These are phyloP conservation scores for Penicillium digitatum DNA, from an alignment of 2,329 filamentous ascomycete genomes.

Conservation along the genomic window DNA sequence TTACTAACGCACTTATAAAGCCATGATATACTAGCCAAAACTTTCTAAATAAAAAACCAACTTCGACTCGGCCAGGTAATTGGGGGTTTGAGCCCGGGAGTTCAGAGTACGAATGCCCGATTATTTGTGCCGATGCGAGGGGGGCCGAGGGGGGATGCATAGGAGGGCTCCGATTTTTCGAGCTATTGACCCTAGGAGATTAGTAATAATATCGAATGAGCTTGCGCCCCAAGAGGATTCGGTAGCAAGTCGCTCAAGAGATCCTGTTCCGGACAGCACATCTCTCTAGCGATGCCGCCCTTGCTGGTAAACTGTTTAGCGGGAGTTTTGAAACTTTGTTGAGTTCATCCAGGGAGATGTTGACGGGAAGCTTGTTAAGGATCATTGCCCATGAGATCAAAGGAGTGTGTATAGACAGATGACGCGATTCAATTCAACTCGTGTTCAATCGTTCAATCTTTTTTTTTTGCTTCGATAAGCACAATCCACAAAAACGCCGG, in stretches of 20 bases:
- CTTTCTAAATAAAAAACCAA: no score
- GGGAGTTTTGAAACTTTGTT: slow-evolving; percentile 20
- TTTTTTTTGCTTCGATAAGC: not conserved
- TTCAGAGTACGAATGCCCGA: not conserved
- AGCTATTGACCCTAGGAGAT: slow-evolving; percentile 18
- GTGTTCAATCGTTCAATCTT: not conserved
- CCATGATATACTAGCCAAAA: slow-evolving; percentile 12
- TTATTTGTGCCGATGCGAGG: slow-evolving; percentile 19
- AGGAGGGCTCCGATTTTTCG: slow-evolving; percentile 24
- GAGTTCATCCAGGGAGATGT: slow-evolving; percentile 15
- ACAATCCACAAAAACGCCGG: not conserved
- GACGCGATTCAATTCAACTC: not conserved
- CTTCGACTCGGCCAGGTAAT: slow-evolving; percentile 23
- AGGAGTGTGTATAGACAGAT: not conserved
- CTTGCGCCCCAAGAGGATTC: slow-evolving; percentile 14
- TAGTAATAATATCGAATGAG: slow-evolving; percentile 8
- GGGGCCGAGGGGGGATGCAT: slow-evolving; percentile 8
- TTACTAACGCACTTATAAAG: slow-evolving; percentile 20
- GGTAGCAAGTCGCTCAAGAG: slow-evolving; percentile 14
- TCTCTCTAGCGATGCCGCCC: slow-evolving; percentile 14
- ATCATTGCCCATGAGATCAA: no score
- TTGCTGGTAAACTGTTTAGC: slow-evolving; percentile 13
- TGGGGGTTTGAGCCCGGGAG: not conserved
- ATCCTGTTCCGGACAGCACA: slow-evolving; percentile 25
- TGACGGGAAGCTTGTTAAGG: not conserved